Evolutionary conservation across 768 basidiomycete species (phyloP), one percentile per base, ranked within the genome.

Genomic region (Leucocoprinus sp.): DNA sequence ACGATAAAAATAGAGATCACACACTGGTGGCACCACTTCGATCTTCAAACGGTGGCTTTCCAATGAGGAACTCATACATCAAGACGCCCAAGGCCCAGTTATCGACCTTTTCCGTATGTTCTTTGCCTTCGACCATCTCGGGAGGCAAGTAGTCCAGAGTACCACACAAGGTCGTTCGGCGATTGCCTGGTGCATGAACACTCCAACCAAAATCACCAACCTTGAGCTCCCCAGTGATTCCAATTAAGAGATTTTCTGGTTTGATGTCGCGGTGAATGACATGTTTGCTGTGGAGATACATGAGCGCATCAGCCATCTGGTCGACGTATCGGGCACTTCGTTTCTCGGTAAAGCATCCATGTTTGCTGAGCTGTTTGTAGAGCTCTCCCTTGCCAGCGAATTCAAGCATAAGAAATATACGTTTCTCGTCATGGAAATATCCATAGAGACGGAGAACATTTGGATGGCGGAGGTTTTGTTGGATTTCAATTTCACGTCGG

Each of bases 251-350:
- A 62, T 99, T 99, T 67, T 99, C 95, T 0, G 96, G 96, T 64
- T 99, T 99, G 68, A 99, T 99, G 57, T 99, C 96, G 24, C 96
- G 80, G 62, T 99, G 96, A 41, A 98, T 99, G 57, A 99, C 93
- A 58, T 98, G 93, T 59, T 98, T 99, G 42, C 72, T 68, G 60
- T 99, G 96, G 14, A 98, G 74, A 60, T 99, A 99, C 8, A 70
- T 70, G 36, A 99, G 67, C 2, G 95, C 96, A 62, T 98, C 95
- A 8, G 93, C 87, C 95, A 99, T 97, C 60, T 98, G 96, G 58
- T 91, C 86, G 54, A 97, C 84, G 62, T 99, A 99, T 61, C 92
- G 67, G 12, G 87, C 76, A 55, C 84, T 87, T 23, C 92, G 72
- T 58, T 82, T 82, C 70, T 98, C 96, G 14, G 82, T 80, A 68